Percentiles rank a stretch among this genome's conserved stretches.
These are phyloP conservation scores for Penicillium herquei DNA, from an alignment of 495 filamentous ascomycete genomes.

Conservation along the genomic window DNA sequence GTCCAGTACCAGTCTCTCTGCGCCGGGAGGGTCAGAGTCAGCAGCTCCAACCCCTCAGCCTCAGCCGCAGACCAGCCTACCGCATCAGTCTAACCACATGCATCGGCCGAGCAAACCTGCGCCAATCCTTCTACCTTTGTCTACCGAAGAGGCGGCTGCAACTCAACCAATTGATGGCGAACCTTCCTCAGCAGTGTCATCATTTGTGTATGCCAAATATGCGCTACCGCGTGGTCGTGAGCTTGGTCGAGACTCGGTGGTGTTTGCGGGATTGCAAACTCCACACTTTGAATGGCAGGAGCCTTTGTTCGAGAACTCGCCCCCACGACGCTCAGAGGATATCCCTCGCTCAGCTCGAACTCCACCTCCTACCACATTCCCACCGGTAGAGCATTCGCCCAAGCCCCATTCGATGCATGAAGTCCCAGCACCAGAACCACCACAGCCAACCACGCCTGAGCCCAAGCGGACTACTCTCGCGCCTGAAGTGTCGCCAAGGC, in stretches of 20 bases:
- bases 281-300: constrained; percentile 62
- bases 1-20: constrained; percentile 60
- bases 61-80: constrained; percentile 2
- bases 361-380: constrained; percentile 32
- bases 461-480: constrained; percentile 16
- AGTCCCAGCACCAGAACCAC: constrained; percentile 21
- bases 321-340: constrained; percentile 37
- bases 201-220: constrained; percentile 83
- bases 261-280: constrained; percentile 60
- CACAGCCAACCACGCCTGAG: constrained; percentile 10
- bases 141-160: constrained; percentile 19
- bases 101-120: constrained; percentile 37
- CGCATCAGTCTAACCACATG: constrained; percentile 21
- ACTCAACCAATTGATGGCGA: constrained; percentile 25
- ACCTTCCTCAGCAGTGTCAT: constrained; percentile 54
- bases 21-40: constrained; percentile 29
- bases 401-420: constrained; percentile 40
- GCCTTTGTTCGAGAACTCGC: constrained; percentile 51
- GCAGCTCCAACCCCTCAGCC: constrained; percentile 3
- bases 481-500: constrained; percentile 10
- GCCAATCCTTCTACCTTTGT: constrained; percentile 37
- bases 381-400: constrained; percentile 24
- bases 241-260: constrained; percentile 66
- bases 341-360: constrained; percentile 36
- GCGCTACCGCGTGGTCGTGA: constrained; percentile 76